Conservation (phyloP, 2,329 filamentous ascomycete genomes). For the Pseudogymnoascus sp. region DNA sequence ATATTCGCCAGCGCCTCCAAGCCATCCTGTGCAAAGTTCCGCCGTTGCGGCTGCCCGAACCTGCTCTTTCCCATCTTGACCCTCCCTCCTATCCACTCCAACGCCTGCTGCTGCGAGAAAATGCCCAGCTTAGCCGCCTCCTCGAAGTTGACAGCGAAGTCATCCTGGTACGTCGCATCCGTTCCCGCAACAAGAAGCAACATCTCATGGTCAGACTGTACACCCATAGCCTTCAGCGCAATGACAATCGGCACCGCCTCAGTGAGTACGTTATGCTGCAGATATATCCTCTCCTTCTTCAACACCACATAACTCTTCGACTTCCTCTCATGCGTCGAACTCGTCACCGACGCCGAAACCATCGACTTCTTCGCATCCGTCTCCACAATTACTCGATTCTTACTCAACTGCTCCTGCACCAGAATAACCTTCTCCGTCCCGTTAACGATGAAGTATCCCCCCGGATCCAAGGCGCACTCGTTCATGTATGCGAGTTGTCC, state of each 20-base stretch:
- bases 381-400: conserved; percentile 97
- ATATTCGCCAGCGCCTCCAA: conserved; percentile 88
- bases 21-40: conserved; percentile 84
- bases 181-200: conserved; percentile 82
- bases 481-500: conserved; percentile 85
- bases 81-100: conserved; percentile 82
- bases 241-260: conserved; percentile 96
- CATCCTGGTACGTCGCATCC: conserved; percentile 84
- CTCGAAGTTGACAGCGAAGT: conserved; percentile 92
- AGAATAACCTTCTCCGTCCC: conserved; percentile 98
- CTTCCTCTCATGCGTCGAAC: conserved; percentile 94
- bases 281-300: conserved; percentile 84
- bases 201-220: conserved; percentile 92
- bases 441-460: conserved; percentile 95
- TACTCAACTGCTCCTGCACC: conserved; percentile 97
- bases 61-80: conserved; percentile 73
- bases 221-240: conserved; percentile 84
- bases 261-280: conserved; percentile 87
- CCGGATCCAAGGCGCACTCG: conserved; percentile 91
- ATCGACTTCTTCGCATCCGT: conserved; percentile 85
- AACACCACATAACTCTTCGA: conserved; percentile 94
- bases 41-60: conserved; percentile 47
- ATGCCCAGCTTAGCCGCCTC: conserved; percentile 78
- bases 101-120: conserved; percentile 87
- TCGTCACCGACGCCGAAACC: conserved; percentile 92